Evolutionary conservation across 2,329 filamentous ascomycete genomes (phyloP).

Genomic region (Alternaria triticina): DNA sequence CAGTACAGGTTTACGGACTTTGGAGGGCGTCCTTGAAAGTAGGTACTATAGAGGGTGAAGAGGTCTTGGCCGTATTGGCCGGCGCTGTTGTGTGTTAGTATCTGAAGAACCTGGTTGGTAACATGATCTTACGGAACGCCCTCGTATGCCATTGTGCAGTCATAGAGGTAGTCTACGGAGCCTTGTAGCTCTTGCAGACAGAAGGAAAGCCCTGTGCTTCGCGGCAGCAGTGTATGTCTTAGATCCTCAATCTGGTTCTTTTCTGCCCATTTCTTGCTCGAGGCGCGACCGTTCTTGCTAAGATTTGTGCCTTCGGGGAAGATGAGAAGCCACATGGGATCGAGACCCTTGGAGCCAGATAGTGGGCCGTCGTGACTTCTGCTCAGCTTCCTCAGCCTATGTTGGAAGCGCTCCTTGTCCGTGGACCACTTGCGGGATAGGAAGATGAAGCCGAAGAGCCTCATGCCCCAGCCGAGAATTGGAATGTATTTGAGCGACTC

Average conservation of each 20-base stretch:
- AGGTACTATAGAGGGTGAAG: conserved; percentile 85
- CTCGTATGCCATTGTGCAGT: conserved; percentile 95
- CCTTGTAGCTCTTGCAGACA: conserved; percentile 77
- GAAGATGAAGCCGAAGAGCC: conserved; percentile 89
- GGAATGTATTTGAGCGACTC: conserved; percentile 85
- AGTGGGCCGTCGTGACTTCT: conserved; percentile 49
- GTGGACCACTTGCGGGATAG: conserved; percentile 89
- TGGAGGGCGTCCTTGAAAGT: conserved; percentile 85
- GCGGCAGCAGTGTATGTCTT: conserved; percentile 74
- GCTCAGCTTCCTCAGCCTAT: conserved; percentile 76
- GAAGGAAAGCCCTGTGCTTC: conserved; percentile 81
- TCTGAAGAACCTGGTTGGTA: background rate
- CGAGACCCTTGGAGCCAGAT: conserved; percentile 56
- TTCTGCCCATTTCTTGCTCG: conserved; percentile 76
- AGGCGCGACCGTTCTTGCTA: conserved; percentile 72
- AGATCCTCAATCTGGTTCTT: conserved; percentile 74
- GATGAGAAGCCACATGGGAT: conserved; percentile 89
- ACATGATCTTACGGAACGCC: conserved; percentile 78
- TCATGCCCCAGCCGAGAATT: conserved; percentile 82
- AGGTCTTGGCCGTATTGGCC: conserved; percentile 81
- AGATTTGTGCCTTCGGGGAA: conserved; percentile 90
- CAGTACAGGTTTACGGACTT: conserved; percentile 97
- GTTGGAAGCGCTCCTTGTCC: conserved; percentile 75
- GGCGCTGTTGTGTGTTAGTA: conserved; percentile 30
- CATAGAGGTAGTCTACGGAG: conserved; percentile 82